Evolutionary conservation across 306 rosid species (phyloP).

Genomic region (Acacia melanoxylon): DNA sequence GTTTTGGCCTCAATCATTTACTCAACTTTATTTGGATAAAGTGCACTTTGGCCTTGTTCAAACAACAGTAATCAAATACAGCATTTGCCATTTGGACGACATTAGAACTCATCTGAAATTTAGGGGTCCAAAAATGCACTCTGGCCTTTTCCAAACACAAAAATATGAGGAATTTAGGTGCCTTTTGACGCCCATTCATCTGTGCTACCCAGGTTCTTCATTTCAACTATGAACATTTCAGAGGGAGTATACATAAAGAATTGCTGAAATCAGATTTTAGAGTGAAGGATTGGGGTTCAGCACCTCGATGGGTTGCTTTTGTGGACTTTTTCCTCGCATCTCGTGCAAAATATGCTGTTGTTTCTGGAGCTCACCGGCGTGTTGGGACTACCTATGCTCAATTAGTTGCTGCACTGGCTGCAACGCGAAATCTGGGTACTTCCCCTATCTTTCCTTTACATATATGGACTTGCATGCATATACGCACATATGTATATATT

Average conservation of each 20-base stretch:
- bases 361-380: conserved; percentile 93
- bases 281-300: conserved; percentile 95
- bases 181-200: conserved; percentile 8
- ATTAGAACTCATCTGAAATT: not conserved
- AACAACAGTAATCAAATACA: not conserved
- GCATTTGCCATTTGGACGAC: not conserved
- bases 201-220: conserved; percentile 67
- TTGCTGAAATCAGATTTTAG: conserved; percentile 67
- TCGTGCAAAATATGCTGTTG: conserved; percentile 71
- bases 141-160: conserved; percentile 13
- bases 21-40: not conserved
- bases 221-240: conserved; percentile 77
- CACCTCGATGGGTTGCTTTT: conserved; percentile 99
- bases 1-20: not conserved
- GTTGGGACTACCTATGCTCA: conserved; percentile 98
- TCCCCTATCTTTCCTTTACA: not conserved
- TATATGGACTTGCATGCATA: not conserved
- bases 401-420: conserved; percentile 86
- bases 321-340: conserved; percentile 97
- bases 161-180: not conserved
- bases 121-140: not conserved
- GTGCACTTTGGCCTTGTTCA: not conserved
- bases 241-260: conserved; percentile 61
- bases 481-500: not conserved
- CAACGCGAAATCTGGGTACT: conserved; percentile 71